phyloP scores from a whole-genome alignment of 768 basidiomycete genomes.

The Mycena belliarum region DNA sequence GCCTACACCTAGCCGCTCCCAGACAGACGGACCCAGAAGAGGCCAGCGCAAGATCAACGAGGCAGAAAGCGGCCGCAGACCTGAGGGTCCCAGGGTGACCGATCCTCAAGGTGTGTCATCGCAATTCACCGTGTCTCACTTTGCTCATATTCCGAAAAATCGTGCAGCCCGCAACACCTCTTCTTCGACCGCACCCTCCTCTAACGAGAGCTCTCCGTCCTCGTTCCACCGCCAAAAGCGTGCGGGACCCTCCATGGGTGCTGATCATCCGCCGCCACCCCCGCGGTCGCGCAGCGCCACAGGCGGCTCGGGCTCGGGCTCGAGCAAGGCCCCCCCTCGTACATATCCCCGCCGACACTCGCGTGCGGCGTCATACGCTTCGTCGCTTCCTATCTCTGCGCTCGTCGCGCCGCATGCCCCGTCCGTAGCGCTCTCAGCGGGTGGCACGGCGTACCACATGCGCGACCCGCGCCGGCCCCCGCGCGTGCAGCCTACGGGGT shows the following conservation, averaged over 20 bases:
- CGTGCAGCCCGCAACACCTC: too few relatives aligned
- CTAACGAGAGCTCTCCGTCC: too few relatives aligned
- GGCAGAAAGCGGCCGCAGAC: too few relatives aligned
- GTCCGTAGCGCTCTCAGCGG: constrained; percentile 54
- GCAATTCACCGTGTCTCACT: too few relatives aligned
- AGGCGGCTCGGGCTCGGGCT: constrained; percentile 27
- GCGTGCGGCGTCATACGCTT: constrained; percentile 50
- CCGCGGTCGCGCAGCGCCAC: constrained; percentile 47
- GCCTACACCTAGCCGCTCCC: too few relatives aligned
- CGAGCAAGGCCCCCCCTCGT: constrained; percentile 33
- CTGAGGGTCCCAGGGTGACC: too few relatives aligned
- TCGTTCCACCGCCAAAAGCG: constrained; percentile 70
- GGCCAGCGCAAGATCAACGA: too few relatives aligned
- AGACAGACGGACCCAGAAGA: too few relatives aligned
- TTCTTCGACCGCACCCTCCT: too few relatives aligned
- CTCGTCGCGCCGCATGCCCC: constrained; percentile 79
- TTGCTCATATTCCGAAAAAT: too few relatives aligned
- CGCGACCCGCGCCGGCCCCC: constrained; percentile 73
- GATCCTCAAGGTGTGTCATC: too few relatives aligned
- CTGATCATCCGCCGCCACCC: constrained; percentile 39
- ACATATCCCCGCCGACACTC: constrained; percentile 20
- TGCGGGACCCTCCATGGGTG: constrained; percentile 52
- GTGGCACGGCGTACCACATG: constrained; percentile 56
- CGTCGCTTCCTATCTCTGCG: constrained; percentile 79
- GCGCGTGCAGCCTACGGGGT: constrained; percentile 58